Evolutionary conservation across 345 rosid genomes (phyloP).

Genomic region (Anastatica hierochuntica): DNA sequence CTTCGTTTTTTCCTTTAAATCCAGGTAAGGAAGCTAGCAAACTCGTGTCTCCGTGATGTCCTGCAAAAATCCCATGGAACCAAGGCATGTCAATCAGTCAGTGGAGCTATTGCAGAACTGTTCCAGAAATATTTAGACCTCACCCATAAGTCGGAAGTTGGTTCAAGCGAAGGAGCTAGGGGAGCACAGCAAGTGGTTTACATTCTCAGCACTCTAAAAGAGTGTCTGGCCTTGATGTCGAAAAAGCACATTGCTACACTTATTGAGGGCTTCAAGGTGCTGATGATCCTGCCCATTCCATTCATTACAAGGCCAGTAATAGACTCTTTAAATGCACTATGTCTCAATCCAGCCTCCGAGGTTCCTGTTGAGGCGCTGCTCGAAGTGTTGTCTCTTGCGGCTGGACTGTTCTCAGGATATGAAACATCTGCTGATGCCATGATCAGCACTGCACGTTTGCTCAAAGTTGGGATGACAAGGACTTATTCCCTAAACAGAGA

Average conservation of each 20-base stretch:
- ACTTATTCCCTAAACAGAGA: conserved; percentile 50
- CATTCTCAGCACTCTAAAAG: conserved; percentile 60
- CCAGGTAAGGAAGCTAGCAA: conserved; percentile 76
- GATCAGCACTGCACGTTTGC: conserved; percentile 64
- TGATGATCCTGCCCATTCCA: conserved; percentile 50
- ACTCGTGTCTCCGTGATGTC: conserved; percentile 44
- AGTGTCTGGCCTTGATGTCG: conserved; percentile 68
- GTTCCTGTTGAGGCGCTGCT: conserved; percentile 62
- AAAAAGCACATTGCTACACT: conserved; percentile 36
- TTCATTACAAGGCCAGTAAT: conserved; percentile 62
- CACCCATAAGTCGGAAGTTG: conserved; percentile 48
- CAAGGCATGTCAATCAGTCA: conserved; percentile 40
- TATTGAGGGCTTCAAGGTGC: conserved; percentile 57
- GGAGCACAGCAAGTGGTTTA: conserved; percentile 76
- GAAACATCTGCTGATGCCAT: conserved; percentile 65
- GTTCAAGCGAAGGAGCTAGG: conserved; percentile 41
- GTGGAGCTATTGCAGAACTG: conserved; percentile 51
- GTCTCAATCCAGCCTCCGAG: conserved; percentile 40
- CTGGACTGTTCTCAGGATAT: conserved; percentile 37
- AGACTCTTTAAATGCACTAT: conserved; percentile 54
- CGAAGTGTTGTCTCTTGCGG: conserved; percentile 48
- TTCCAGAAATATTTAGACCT: conserved; percentile 65
- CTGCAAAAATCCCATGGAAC: conserved; percentile 50
- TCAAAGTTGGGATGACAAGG: conserved; percentile 73
- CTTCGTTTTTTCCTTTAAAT: background rate